These are phyloP conservation scores for Kwoniella botswanensis DNA, from an alignment of 768 basidiomycete genomes.

Conservation along the genomic window DNA sequence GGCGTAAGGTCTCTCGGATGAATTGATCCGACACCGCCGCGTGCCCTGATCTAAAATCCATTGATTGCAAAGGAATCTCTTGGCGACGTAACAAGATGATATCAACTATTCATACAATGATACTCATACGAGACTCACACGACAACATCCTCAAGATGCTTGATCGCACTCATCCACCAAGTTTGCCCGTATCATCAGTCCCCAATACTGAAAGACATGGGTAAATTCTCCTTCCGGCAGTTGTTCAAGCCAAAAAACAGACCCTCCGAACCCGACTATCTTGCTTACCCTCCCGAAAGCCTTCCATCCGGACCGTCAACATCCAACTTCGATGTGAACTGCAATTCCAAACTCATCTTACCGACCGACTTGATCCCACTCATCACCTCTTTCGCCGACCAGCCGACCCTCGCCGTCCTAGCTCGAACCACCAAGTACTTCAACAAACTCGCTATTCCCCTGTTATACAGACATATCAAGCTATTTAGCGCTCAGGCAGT, in stretches of 20 bases:
- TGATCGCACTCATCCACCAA: not conserved
- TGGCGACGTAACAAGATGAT: not conserved
- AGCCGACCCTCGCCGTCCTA: not conserved
- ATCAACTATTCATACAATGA: not conserved
- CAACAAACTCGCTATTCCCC: not conserved
- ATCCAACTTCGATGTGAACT: not conserved
- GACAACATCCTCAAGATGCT: not conserved
- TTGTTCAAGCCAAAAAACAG: not conserved
- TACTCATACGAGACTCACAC: not conserved
- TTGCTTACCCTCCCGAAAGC: not conserved
- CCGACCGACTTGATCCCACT: not conserved
- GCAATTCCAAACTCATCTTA: not conserved
- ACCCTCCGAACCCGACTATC: too few species aligned
- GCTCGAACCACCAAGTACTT: not conserved
- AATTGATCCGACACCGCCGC: constrained; percentile 2
- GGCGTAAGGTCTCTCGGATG: not conserved
- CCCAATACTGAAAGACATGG: not conserved
- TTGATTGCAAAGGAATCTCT: not conserved
- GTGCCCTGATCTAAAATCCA: not conserved
- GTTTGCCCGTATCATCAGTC: not conserved
- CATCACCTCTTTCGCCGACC: not conserved
- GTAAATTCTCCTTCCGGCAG: not conserved
- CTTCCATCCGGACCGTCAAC: not conserved
- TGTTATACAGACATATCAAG: not conserved
- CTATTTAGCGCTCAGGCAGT: not conserved